Percentiles rank a stretch among this genome's conserved stretches.
Conservation (phyloP, 208 protist species). For the Leishmania mexicana region DNA sequence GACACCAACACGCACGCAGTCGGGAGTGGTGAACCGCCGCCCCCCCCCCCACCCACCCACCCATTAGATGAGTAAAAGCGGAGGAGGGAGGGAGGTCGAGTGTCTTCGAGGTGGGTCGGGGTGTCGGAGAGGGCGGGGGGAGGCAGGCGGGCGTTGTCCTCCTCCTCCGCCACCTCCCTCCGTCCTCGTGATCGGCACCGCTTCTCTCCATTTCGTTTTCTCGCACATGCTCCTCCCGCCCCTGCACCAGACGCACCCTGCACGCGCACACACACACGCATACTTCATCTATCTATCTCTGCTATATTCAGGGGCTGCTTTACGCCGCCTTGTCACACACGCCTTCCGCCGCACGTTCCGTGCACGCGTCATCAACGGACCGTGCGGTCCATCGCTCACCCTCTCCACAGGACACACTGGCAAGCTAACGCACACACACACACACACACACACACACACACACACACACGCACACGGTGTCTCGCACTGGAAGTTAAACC, state of each 20-base stretch:
- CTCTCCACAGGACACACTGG: not conserved
- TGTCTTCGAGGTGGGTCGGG: not conserved
- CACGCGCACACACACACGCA: not conserved
- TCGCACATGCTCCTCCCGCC: not conserved
- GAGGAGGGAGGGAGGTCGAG: too few relatives aligned
- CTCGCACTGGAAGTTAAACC: not conserved
- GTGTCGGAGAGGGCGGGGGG: not conserved
- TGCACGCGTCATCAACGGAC: not conserved
- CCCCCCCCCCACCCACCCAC: too few relatives aligned
- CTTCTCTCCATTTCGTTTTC: not conserved
- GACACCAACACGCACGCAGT: not conserved
- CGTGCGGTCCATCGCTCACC: not conserved
- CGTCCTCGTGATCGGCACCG: not conserved
- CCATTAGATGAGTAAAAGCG: too few relatives aligned
- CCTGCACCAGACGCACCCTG: not conserved
- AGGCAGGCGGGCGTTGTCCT: not conserved
- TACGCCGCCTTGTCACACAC: not conserved
- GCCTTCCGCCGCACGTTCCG: not conserved
- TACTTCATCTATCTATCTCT: not conserved
- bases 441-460: constrained; percentile 2
- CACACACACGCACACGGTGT: not conserved
- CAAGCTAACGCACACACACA: too few relatives aligned
- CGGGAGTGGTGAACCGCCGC: not conserved
- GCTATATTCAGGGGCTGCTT: not conserved
- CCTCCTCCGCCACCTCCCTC: too few relatives aligned